phyloP scores from a whole-genome alignment of 352 stramenopile species.

The Phytophthora cajani region DNA sequence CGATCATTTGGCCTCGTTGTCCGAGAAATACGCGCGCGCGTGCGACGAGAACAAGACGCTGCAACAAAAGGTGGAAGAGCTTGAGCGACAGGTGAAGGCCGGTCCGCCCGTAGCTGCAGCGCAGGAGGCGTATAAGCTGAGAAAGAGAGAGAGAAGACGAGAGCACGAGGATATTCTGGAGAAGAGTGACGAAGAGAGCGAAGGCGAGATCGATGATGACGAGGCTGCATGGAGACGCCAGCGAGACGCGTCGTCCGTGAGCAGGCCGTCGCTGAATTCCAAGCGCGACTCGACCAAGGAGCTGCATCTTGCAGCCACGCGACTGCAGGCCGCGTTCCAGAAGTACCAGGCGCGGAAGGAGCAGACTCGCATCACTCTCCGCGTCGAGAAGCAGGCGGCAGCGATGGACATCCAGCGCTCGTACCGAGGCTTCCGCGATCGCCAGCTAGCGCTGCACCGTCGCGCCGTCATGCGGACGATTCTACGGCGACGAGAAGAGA shows the following conservation, averaged over 20 bases:
- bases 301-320: slow-evolving; percentile 55
- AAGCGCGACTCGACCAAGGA: slow-evolving; percentile 52
- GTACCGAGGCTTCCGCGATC: slow-evolving; percentile 65
- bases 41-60: slow-evolving; percentile 35
- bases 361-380: slow-evolving; percentile 47
- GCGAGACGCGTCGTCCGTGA: slow-evolving; percentile 28
- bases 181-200: slow-evolving; percentile 8
- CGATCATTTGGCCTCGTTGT: slow-evolving; percentile 29
- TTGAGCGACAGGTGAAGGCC: slow-evolving; percentile 22
- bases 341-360: slow-evolving; percentile 69
- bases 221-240: slow-evolving; percentile 47
- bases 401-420: slow-evolving; percentile 72
- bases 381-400: slow-evolving; percentile 59
- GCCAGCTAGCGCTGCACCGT: slow-evolving; percentile 56
- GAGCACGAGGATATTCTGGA: background rate
- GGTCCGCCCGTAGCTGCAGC: slow-evolving; percentile 16
- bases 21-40: slow-evolving; percentile 13
- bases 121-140: slow-evolving; percentile 16
- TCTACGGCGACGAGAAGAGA: slow-evolving; percentile 48
- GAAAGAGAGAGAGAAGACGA: slow-evolving; percentile 4
- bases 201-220: slow-evolving; percentile 41
- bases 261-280: slow-evolving; percentile 6
- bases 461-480: slow-evolving; percentile 64
- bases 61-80: slow-evolving; percentile 20
- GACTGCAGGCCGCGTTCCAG: slow-evolving; percentile 61